Percentiles rank a stretch among this genome's conserved stretches.
phyloP scores from a whole-genome alignment of 2,329 filamentous ascomycete genomes.

The Monosporascus sp. region DNA sequence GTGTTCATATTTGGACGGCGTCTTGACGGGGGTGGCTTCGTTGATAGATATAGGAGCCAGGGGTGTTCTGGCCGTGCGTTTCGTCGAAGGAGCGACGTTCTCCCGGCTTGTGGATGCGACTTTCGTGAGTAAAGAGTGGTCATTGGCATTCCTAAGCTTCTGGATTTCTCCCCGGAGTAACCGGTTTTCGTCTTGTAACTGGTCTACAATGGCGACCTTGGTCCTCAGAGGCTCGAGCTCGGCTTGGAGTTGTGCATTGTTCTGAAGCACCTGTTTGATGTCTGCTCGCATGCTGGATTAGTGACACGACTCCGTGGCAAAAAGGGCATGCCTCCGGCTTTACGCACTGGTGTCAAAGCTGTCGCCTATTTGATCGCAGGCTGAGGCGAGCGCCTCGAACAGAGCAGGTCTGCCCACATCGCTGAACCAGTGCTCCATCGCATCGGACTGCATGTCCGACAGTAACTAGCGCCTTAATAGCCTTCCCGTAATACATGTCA shows the following conservation, averaged over 20 bases:
- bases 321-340: neutral
- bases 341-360: conserved; percentile 21
- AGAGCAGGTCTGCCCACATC: conserved; percentile 22
- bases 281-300: conserved; percentile 9
- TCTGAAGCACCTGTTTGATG: conserved; percentile 9
- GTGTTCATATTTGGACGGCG: conserved; percentile 7
- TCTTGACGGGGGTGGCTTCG: conserved; percentile 11
- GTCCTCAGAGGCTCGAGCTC: conserved; percentile 32
- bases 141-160: conserved; percentile 19
- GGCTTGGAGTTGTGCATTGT: conserved; percentile 20
- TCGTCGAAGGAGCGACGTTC: conserved; percentile 2
- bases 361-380: conserved; percentile 20
- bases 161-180: conserved; percentile 34
- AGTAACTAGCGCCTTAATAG: neutral
- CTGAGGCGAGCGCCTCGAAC: conserved; percentile 21
- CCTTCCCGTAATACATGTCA: too few species aligned
- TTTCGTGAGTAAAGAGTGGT: conserved; percentile 4
- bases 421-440: conserved; percentile 27
- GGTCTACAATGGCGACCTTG: conserved; percentile 27
- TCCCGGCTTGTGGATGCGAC: conserved; percentile 1
- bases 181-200: conserved; percentile 39
- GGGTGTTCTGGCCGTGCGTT: conserved; percentile 12
- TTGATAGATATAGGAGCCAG: conserved; percentile 22
- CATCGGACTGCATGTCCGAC: neutral
- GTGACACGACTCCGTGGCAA: neutral